Percentiles rank a stretch among this genome's conserved stretches.
These are phyloP conservation scores for Camillea tinctor DNA, from an alignment of 2,329 filamentous ascomycete genomes.

Conservation along the genomic window DNA sequence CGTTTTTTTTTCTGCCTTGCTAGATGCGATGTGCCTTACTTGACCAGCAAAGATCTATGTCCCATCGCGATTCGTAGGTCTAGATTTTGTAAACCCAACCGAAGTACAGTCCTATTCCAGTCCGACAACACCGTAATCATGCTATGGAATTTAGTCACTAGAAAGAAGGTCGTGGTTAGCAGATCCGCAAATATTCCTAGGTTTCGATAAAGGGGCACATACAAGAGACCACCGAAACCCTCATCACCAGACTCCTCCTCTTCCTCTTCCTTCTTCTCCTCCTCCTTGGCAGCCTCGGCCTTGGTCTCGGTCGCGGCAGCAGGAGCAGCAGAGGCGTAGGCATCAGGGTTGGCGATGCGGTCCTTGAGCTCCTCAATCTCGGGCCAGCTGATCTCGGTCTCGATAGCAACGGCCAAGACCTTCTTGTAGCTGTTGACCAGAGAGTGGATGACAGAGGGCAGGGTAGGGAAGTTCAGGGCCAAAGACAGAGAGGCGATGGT, in stretches of 20 bases:
- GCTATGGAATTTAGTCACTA: slow-evolving; percentile 52
- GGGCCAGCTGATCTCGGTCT: slow-evolving; percentile 90
- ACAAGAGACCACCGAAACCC: slow-evolving; percentile 82
- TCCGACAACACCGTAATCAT: slow-evolving; percentile 37
- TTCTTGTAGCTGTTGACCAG: slow-evolving; percentile 99
- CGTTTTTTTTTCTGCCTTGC: slow-evolving; percentile 9
- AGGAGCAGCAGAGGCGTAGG: slow-evolving; percentile 83
- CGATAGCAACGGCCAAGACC: slow-evolving; percentile 80
- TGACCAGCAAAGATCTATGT: slow-evolving; percentile 51
- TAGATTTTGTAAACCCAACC: slow-evolving; percentile 43
- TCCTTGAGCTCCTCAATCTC: slow-evolving; percentile 98
- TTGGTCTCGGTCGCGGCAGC: slow-evolving; percentile 55
- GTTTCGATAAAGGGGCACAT: slow-evolving; percentile 30
- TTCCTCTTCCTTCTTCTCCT: slow-evolving; percentile 64
- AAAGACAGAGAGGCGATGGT: slow-evolving; percentile 90
- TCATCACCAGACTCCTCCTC: slow-evolving; percentile 68
- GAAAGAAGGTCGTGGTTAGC: slow-evolving; percentile 38
- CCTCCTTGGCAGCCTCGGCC: slow-evolving; percentile 49
- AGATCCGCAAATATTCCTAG: neutral
- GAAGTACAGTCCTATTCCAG: slow-evolving; percentile 41
- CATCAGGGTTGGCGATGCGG: slow-evolving; percentile 97
- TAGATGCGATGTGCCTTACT: slow-evolving; percentile 36
- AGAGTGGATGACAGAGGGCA: slow-evolving; percentile 95
- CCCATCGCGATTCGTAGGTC: slow-evolving; percentile 30
- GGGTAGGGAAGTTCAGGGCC: slow-evolving; percentile 90